Evolutionary conservation across 2,329 filamentous ascomycete genomes (phyloP).

Genomic region (Celoporthe dispersa): DNA sequence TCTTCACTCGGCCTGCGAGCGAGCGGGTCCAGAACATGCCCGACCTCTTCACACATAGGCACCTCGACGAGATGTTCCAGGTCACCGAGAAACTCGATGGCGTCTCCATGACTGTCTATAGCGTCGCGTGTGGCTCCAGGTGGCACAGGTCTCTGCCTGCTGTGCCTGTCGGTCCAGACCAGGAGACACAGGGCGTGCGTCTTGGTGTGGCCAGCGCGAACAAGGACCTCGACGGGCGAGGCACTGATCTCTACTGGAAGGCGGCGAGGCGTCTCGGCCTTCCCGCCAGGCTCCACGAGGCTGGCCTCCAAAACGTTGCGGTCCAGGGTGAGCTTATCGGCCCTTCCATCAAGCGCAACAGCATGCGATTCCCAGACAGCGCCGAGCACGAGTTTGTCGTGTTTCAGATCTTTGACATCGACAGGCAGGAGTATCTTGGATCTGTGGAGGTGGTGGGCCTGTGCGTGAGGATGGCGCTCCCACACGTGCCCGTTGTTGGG

Average conservation of each 20-base stretch:
- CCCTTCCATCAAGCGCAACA: constrained; percentile 35
- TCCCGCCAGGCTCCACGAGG: constrained; percentile 30
- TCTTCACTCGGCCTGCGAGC: constrained; percentile 37
- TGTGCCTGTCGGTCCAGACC: constrained; percentile 20
- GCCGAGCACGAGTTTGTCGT: constrained; percentile 34
- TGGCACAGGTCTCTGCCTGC: constrained; percentile 32
- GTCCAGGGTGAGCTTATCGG: constrained; percentile 40
- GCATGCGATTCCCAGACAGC: constrained; percentile 34
- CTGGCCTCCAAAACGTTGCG: constrained; percentile 34
- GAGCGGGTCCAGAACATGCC: constrained; percentile 36
- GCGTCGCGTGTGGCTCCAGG: constrained; percentile 31
- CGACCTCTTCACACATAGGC: constrained; percentile 27
- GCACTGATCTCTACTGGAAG: constrained; percentile 34
- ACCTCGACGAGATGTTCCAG: constrained; percentile 33
- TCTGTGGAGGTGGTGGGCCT: constrained; percentile 21
- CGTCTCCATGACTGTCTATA: constrained; percentile 39
- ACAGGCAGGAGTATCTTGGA: constrained; percentile 30
- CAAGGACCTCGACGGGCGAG: constrained; percentile 31
- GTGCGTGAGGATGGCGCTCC: constrained; percentile 29
- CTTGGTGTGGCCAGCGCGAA: constrained; percentile 34
- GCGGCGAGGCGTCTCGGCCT: constrained; percentile 33
- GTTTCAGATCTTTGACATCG: constrained; percentile 37
- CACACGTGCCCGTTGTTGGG: constrained; percentile 34
- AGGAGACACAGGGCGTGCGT: constrained; percentile 20
- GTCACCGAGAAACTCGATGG: constrained; percentile 42